A percentile compares a stretch with the other conserved stretches of the same genome.
Evolutionary conservation across 2,329 filamentous ascomycete genomes (phyloP).

Genomic region (Botrytis porri): DNA sequence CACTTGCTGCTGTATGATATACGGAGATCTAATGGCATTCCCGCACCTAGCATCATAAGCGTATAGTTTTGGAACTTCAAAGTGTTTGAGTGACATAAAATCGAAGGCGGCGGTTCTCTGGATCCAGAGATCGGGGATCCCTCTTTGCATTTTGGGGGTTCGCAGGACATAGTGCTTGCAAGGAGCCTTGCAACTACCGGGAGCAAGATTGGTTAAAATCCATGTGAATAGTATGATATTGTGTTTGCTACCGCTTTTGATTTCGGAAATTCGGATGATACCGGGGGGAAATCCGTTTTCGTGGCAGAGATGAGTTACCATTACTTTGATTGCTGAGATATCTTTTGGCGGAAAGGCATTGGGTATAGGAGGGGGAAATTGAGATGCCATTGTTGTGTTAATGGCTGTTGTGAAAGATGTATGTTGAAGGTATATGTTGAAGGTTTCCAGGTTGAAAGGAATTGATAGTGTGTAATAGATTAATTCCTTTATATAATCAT

Average conservation of each 20-base stretch:
- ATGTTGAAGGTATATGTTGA: background rate
- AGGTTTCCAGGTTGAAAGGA: background rate
- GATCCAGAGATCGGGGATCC: background rate
- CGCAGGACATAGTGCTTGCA: background rate
- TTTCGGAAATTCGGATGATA: background rate
- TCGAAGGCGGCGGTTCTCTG: background rate
- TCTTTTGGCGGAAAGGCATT: background rate
- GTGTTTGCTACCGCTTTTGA: background rate
- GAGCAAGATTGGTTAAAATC: background rate
- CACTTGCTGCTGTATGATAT: background rate
- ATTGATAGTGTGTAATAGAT: background rate
- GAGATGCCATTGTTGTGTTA: background rate
- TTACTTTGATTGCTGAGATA: background rate
- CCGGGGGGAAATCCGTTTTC: background rate
- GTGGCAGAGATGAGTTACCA: background rate
- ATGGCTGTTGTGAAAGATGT: background rate
- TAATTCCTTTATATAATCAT: background rate
- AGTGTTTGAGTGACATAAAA: too few relatives aligned
- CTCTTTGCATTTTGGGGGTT: background rate
- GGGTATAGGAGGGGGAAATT: background rate
- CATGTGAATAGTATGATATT: background rate
- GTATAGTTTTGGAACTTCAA: background rate
- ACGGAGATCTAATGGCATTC: background rate
- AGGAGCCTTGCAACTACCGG: rapidly evolving
- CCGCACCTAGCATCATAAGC: background rate